Conservation (phyloP, 228 moss, liverwort and hornwort genomes). For the Sphagnum fallax region DNA sequence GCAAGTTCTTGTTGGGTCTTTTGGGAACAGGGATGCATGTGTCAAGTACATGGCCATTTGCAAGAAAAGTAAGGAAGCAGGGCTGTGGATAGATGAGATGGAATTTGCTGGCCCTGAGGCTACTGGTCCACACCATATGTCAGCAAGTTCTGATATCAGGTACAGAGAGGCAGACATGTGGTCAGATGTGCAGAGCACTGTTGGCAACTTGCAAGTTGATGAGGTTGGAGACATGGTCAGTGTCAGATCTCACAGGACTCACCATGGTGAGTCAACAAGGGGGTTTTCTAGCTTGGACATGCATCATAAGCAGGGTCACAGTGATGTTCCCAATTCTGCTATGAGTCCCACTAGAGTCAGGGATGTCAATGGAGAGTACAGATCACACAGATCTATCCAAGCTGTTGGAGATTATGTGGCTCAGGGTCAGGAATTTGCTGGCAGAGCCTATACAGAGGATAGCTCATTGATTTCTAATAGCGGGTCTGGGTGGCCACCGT, state of each 20-base stretch:
- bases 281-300: conserved; percentile 28
- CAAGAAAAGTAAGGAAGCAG: conserved; percentile 55
- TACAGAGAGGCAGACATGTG: conserved; percentile 43
- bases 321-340: conserved; percentile 3
- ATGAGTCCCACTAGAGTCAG: conserved; percentile 25
- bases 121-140: conserved; percentile 43
- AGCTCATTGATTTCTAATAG: conserved; percentile 7
- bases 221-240: conserved; percentile 40
- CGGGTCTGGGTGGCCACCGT: conserved; percentile 18
- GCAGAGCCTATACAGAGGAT: conserved; percentile 23
- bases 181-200: conserved; percentile 45
- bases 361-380: conserved; percentile 13
- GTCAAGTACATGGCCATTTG: conserved; percentile 47
- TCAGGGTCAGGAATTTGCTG: conserved; percentile 21
- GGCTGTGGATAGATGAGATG: conserved; percentile 52
- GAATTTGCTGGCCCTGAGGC: conserved; percentile 53
- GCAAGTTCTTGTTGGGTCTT: background rate
- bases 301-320: conserved; percentile 18
- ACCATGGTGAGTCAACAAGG: conserved; percentile 33
- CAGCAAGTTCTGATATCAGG: conserved; percentile 40
- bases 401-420: conserved; percentile 31
- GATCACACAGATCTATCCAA: conserved; percentile 27
- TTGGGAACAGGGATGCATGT: conserved; percentile 42
- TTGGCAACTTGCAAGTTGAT: conserved; percentile 48
- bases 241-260: conserved; percentile 33